Conservation (phyloP, 163 green algal species). For the Scenedesmus sp. region DNA sequence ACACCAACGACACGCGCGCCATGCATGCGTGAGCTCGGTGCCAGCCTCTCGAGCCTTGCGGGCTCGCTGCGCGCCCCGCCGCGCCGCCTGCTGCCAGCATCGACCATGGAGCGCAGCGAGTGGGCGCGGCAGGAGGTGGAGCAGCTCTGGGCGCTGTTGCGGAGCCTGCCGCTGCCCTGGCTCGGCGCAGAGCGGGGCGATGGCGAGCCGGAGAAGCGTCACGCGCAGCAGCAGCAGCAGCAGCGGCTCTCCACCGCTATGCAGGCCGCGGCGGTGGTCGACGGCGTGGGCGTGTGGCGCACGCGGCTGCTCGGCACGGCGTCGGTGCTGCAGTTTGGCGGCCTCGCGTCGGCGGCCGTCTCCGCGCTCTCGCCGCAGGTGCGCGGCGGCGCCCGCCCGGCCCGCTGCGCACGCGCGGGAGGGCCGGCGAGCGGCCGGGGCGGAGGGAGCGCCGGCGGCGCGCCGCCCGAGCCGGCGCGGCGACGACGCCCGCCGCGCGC, state of each 20-base stretch:
- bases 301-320: slow-evolving; percentile 24
- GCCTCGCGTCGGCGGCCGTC: slow-evolving; percentile 26
- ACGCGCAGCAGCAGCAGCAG: not conserved
- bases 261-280: slow-evolving; percentile 15
- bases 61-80: too few relatives aligned
- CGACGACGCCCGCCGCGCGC: too few relatives aligned
- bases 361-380: slow-evolving; percentile 23
- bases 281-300: slow-evolving; percentile 25
- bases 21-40: too few relatives aligned
- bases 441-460: too few relatives aligned
- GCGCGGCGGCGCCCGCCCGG: too few relatives aligned
- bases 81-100: too few relatives aligned
- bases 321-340: slow-evolving; percentile 36
- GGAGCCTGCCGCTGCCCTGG: not conserved
- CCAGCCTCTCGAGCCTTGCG: too few relatives aligned
- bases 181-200: too few relatives aligned
- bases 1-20: too few relatives aligned
- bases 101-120: slow-evolving; percentile 12
- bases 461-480: too few relatives aligned
- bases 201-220: not conserved
- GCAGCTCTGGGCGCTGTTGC: not conserved
- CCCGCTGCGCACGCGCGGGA: too few relatives aligned
- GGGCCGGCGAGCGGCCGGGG: too few relatives aligned
- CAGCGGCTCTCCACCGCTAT: not conserved
- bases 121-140: slow-evolving; percentile 3